Conservation (phyloP, 2,329 filamentous ascomycete genomes). For the Cladophialophora exuberans region DNA sequence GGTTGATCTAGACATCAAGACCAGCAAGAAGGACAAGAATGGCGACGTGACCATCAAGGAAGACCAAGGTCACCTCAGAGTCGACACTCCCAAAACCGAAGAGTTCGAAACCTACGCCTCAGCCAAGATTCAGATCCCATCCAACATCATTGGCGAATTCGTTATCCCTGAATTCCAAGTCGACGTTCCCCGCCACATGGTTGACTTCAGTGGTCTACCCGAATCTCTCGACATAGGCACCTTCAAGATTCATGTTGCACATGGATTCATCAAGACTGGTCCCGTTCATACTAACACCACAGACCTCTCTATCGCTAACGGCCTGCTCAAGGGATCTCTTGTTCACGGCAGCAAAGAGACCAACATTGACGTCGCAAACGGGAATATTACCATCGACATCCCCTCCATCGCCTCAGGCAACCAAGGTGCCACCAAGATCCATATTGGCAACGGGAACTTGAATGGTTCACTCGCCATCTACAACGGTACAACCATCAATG, state of each 20-base stretch:
- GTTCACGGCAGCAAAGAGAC: slow-evolving; percentile 19
- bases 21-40: slow-evolving; percentile 23
- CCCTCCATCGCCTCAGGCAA: slow-evolving; percentile 18
- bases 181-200: slow-evolving; percentile 24
- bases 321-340: slow-evolving; percentile 19
- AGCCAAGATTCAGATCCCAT: slow-evolving; percentile 25
- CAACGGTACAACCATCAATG: slow-evolving; percentile 20
- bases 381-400: slow-evolving; percentile 23
- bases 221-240: slow-evolving; percentile 24
- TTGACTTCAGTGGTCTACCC: slow-evolving; percentile 27
- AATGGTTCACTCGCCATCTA: slow-evolving; percentile 23
- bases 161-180: slow-evolving; percentile 21
- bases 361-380: slow-evolving; percentile 20
- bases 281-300: slow-evolving; percentile 26
- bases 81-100: slow-evolving; percentile 17
- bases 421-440: slow-evolving; percentile 16
- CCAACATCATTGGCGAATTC: slow-evolving; percentile 25
- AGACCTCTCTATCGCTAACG: slow-evolving; percentile 11
- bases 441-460: slow-evolving; percentile 22
- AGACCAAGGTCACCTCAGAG: slow-evolving; percentile 20
- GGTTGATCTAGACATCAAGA: slow-evolving; percentile 28
- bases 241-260: slow-evolving; percentile 17
- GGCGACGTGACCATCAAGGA: slow-evolving; percentile 19
- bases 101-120: slow-evolving; percentile 16
- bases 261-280: slow-evolving; percentile 25